phyloP scores from a whole-genome alignment of 2,329 filamentous ascomycete species.

The Penicillium sp. region DNA sequence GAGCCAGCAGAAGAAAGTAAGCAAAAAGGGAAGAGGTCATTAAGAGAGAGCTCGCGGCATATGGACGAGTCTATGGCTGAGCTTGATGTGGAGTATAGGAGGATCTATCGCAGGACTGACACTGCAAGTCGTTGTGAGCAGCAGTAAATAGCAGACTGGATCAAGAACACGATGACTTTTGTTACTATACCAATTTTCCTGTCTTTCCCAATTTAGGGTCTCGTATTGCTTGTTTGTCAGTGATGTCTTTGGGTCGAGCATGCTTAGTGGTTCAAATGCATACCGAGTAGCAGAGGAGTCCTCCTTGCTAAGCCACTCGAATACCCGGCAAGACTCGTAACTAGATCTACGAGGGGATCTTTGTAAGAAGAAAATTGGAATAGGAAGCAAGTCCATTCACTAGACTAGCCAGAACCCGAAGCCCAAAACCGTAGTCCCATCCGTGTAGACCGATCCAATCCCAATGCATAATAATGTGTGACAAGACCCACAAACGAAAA shows the following conservation, averaged over 20 bases:
- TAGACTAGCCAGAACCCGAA: constrained; percentile 8
- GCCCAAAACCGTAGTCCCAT: constrained; percentile 17
- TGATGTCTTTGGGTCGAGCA: no score
- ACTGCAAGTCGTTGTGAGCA: no score
- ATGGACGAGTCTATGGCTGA: background rate
- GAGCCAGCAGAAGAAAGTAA: background rate
- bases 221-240: no score
- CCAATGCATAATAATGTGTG: constrained; percentile 29
- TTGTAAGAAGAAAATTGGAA: background rate
- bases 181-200: no score
- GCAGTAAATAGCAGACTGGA: no score
- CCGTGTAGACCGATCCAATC: constrained; percentile 31
- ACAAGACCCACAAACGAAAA: constrained; percentile 17
- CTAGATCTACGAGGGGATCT: background rate
- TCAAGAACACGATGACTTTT: no score
- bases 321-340: background rate
- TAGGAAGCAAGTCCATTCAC: constrained; percentile 20
- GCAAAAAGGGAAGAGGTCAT: background rate
- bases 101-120: no score
- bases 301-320: background rate
- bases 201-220: no score
- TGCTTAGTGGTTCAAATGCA: no score
- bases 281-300: background rate
- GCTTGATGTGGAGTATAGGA: no score
- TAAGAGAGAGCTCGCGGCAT: background rate